phyloP scores from a whole-genome alignment of 257 asterid species.

The Gentiana macrophylla region DNA sequence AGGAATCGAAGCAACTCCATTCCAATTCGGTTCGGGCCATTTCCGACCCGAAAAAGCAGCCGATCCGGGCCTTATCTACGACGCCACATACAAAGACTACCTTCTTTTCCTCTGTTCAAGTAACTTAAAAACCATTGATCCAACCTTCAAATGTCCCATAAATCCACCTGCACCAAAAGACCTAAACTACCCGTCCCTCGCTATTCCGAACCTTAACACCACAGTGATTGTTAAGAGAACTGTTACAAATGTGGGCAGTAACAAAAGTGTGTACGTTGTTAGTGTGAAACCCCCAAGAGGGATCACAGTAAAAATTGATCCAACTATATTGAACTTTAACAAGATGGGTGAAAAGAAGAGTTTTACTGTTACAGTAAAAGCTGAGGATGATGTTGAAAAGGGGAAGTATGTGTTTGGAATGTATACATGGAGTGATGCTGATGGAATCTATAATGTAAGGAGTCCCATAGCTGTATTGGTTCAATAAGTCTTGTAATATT shows the following conservation, averaged over 20 bases:
- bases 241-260: conserved; percentile 62
- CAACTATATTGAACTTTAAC: conserved; percentile 43
- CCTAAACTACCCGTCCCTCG: conserved; percentile 72
- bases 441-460: conserved; percentile 23
- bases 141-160: conserved; percentile 44
- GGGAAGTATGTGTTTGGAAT: conserved; percentile 27
- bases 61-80: conserved; percentile 79
- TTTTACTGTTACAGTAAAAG: conserved; percentile 51
- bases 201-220: conserved; percentile 47
- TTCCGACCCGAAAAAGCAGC: conserved; percentile 80
- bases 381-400: conserved; percentile 5
- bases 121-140: conserved; percentile 19
- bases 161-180: conserved; percentile 23
- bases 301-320: conserved; percentile 45
- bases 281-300: conserved; percentile 58
- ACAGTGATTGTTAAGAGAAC: conserved; percentile 40
- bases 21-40: conserved; percentile 81
- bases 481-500: conserved; percentile 12
- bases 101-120: conserved; percentile 52
- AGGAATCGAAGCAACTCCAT: conserved; percentile 67
- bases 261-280: conserved; percentile 39
- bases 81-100: conserved; percentile 72
- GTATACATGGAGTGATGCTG: conserved; percentile 31
- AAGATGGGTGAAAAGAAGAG: conserved; percentile 39
- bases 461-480: conserved; percentile 39